Conservation (phyloP, 495 filamentous ascomycete genomes). For the Penicillium waksmanii region DNA sequence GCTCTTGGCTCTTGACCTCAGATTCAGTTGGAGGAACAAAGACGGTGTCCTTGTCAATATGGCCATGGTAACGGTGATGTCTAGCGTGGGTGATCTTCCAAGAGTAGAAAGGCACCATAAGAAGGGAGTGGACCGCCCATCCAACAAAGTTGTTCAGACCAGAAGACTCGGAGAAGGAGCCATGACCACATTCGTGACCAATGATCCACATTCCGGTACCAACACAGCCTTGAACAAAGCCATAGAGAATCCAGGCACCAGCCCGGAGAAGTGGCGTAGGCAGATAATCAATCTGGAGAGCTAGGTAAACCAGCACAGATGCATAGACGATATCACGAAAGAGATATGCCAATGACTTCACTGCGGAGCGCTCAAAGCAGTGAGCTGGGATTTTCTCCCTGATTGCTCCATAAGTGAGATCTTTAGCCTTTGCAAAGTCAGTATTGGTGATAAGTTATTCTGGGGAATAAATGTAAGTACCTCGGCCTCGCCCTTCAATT, state of each 20-base stretch:
- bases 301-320: slow-evolving; percentile 24
- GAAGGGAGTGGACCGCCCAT: slow-evolving; percentile 65
- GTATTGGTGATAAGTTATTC: not conserved
- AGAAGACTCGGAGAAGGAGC: slow-evolving; percentile 66
- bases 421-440: slow-evolving; percentile 18
- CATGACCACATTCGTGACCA: slow-evolving; percentile 48
- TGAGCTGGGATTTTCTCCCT: slow-evolving; percentile 29
- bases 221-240: slow-evolving; percentile 32
- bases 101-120: slow-evolving; percentile 74
- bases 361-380: slow-evolving; percentile 32
- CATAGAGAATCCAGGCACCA: slow-evolving; percentile 26
- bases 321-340: slow-evolving; percentile 24
- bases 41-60: slow-evolving; percentile 62
- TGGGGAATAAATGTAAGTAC: slow-evolving; percentile 3
- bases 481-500: slow-evolving; percentile 22
- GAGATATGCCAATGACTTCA: slow-evolving; percentile 23
- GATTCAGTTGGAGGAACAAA: slow-evolving; percentile 58
- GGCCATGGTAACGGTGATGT: slow-evolving; percentile 68
- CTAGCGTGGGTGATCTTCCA: slow-evolving; percentile 77
- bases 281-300: slow-evolving; percentile 29
- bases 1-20: slow-evolving; percentile 40
- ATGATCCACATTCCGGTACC: slow-evolving; percentile 35
- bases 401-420: slow-evolving; percentile 23
- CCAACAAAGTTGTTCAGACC: slow-evolving; percentile 68
- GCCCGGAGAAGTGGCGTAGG: slow-evolving; percentile 24